phyloP scores from a whole-genome alignment of 441 rosid species.

The Corymbia calophylla region DNA sequence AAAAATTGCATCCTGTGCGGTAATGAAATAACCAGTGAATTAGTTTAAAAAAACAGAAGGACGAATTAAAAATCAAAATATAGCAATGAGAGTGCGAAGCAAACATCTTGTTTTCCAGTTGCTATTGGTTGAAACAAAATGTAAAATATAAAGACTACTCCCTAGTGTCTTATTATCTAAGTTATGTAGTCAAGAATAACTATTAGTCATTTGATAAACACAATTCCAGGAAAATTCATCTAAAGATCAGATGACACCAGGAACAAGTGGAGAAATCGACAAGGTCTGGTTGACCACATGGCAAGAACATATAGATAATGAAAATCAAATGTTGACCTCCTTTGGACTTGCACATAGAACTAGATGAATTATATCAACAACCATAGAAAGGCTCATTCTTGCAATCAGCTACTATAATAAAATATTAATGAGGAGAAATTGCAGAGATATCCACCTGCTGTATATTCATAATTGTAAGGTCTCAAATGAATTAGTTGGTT shows the following conservation, averaged over 20 bases:
- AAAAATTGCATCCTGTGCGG: conserved; percentile 26
- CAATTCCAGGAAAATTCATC: not conserved
- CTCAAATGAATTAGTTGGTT: not conserved
- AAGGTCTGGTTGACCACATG: not conserved
- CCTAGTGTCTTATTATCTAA: not conserved
- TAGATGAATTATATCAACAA: not conserved
- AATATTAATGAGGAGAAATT: not conserved
- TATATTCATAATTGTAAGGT: not conserved
- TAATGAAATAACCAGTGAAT: not conserved
- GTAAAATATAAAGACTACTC: not conserved
- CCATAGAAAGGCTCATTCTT: not conserved
- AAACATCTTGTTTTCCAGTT: not conserved
- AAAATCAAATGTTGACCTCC: not conserved
- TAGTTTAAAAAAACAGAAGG: not conserved
- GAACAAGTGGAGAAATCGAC: not conserved
- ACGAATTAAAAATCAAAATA: not conserved
- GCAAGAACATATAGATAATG: not conserved
- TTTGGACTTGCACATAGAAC: not conserved
- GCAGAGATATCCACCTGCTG: not conserved
- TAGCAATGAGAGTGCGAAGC: not conserved
- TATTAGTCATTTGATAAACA: not conserved
- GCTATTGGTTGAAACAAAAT: not conserved
- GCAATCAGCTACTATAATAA: not conserved
- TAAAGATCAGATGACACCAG: not conserved
- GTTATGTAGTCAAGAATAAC: not conserved